These are phyloP conservation scores for Aspergillus udagawae DNA, from an alignment of 2,329 filamentous ascomycete species.

Conservation along the genomic window DNA sequence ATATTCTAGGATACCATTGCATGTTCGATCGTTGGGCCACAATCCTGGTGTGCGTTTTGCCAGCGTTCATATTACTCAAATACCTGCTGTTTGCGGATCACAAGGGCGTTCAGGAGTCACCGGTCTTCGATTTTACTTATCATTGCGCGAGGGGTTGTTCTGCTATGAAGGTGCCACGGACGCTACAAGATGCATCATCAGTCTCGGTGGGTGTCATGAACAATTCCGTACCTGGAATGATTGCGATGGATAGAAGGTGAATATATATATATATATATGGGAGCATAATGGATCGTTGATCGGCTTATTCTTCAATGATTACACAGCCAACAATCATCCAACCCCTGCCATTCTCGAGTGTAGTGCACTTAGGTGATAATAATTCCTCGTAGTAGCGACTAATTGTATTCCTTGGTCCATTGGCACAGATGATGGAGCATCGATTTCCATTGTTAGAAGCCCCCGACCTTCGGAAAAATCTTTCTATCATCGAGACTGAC, in stretches of 20 bases:
- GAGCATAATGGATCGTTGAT: slow-evolving; percentile 18
- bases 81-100: neutral
- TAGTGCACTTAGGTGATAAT: neutral
- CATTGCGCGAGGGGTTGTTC: neutral
- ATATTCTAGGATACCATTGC: neutral
- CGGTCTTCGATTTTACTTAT: neutral
- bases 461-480: too few species aligned
- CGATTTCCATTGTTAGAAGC: neutral
- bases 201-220: slow-evolving; percentile 13
- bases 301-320: slow-evolving; percentile 9
- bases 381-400: neutral
- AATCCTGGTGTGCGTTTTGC: neutral
- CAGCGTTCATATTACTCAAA: slow-evolving; percentile 2
- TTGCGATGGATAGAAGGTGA: slow-evolving; percentile 10
- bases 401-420: neutral
- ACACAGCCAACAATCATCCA: neutral
- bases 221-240: slow-evolving; percentile 18
- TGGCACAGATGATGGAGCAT: too few species aligned
- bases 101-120: slow-evolving; percentile 9
- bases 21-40: neutral
- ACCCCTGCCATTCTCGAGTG: neutral
- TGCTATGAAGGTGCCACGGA: neutral
- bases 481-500: too few species aligned
- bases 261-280: slow-evolving; percentile 13
- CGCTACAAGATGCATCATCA: slow-evolving; percentile 5